Base-by-base conservation (phyloP, 257 asterid genomes). In the Solanum dulcamara region DNA sequence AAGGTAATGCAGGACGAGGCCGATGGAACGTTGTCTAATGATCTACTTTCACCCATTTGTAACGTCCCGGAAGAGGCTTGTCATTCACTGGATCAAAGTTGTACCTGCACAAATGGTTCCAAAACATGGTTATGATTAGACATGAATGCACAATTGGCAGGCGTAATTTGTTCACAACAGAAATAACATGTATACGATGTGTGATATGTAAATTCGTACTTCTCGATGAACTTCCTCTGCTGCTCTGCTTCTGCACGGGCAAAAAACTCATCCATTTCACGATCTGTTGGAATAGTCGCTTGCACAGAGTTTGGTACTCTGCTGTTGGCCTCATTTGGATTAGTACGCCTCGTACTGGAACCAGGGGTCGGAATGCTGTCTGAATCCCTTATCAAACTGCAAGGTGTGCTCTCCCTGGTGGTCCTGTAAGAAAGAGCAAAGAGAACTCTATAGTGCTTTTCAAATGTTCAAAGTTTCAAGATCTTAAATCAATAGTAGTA, bases 41-140 rank as follows among this genome's bases (percentile, higher is more conserved):
- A 4, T 85, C 51, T 48, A 87, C 22, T 64, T 87, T 89, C 87
- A 70, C 88, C 91, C 91, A 87, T 44, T 87, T 66, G 20, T 46
- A 87, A 28, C 86, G 88, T 35, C 91, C 91, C 0, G 91, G 89
- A 46, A 87, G 89, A 6, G 91, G 90, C 84, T 84, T 77, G 50
- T 87, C 89, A 13, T 87, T 89, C 86, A 87, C 85, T 5, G 84
- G 87, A n/a, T 89, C 91, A 42, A 84, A 89, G 90, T 89, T 89
- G 84, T 89, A 89, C 91, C 91, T 89, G 86, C 80, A 85, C 80
- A 85, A 71, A 37, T 28, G 4, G 33, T 83, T 42, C 28, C 46
- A 59, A 66, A 50, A 37, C 74, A 81, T 0, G 37, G 13, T 48
- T 18, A 30, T 32, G 12, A 42, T 44, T 75, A 44, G 38, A 75